Evolutionary conservation across 345 rosid species (phyloP).

Genomic region (Salix dunnii): DNA sequence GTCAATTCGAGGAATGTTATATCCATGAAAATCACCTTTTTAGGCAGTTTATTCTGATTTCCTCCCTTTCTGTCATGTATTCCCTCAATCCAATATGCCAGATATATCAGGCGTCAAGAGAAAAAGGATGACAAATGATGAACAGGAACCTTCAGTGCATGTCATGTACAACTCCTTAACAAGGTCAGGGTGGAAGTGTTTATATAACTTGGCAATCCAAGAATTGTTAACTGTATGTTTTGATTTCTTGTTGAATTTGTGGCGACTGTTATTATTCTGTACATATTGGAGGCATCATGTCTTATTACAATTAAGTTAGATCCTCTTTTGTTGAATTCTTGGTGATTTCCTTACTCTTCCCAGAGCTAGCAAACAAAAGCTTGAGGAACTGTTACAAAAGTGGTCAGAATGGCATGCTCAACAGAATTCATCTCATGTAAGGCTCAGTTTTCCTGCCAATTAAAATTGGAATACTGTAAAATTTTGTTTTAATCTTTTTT

Average conservation of each 20-base stretch:
- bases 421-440: slow-evolving; percentile 46
- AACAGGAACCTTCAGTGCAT: slow-evolving; percentile 69
- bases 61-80: slow-evolving; percentile 19
- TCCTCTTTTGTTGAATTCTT: slow-evolving; percentile 12
- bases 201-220: slow-evolving; percentile 1
- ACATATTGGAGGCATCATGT: background rate
- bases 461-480: background rate
- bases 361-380: slow-evolving; percentile 87
- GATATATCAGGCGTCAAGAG: slow-evolving; percentile 71
- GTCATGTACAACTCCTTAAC: slow-evolving; percentile 64
- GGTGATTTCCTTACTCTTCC: slow-evolving; percentile 14
- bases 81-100: slow-evolving; percentile 54
- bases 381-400: slow-evolving; percentile 69
- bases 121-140: slow-evolving; percentile 45
- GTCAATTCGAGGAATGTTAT: background rate
- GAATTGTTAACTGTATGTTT: slow-evolving; percentile 8
- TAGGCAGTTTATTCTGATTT: background rate
- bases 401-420: slow-evolving; percentile 97
- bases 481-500: background rate
- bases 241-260: slow-evolving; percentile 3
- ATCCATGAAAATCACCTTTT: background rate
- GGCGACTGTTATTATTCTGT: slow-evolving; percentile 1
- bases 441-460: slow-evolving; percentile 3
- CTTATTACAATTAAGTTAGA: slow-evolving; percentile 5
- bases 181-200: slow-evolving; percentile 52